phyloP scores from a whole-genome alignment of 306 rosid species.

The Pyrus pyrifolia region DNA sequence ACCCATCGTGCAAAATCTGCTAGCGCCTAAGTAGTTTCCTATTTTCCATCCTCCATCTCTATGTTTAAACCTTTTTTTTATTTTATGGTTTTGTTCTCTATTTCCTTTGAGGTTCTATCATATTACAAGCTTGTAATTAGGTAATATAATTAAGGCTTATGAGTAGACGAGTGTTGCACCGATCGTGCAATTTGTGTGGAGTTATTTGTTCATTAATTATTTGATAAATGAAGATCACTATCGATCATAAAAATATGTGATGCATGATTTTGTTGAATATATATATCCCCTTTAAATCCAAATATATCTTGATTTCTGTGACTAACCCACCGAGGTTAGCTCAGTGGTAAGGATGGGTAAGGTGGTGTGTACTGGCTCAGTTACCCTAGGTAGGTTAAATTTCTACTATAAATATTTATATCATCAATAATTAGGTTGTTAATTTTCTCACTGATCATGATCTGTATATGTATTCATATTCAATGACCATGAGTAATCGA shows the following conservation, averaged over 20 bases:
- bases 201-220: slow-evolving; percentile 46
- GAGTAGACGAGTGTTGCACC: slow-evolving; percentile 30
- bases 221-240: slow-evolving; percentile 34
- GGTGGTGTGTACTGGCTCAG: background rate
- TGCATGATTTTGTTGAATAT: slow-evolving; percentile 2
- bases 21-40: slow-evolving; percentile 17
- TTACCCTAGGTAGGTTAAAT: background rate
- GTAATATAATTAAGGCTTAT: slow-evolving; percentile 18
- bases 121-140: slow-evolving; percentile 35
- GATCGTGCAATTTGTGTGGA: slow-evolving; percentile 30
- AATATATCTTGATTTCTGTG: background rate
- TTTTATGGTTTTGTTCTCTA: background rate
- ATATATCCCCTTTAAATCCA: too few relatives aligned
- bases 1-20: slow-evolving; percentile 9
- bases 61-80: slow-evolving; percentile 1
- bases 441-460: background rate
- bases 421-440: background rate
- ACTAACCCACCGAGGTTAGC: background rate
- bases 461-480: background rate
- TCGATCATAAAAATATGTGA: background rate
- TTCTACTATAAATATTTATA: background rate
- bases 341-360: too few relatives aligned
- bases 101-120: background rate
- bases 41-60: background rate
- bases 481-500: background rate